These are phyloP conservation scores for Penicillium alfredii DNA, from an alignment of 495 filamentous ascomycete species.

Conservation along the genomic window DNA sequence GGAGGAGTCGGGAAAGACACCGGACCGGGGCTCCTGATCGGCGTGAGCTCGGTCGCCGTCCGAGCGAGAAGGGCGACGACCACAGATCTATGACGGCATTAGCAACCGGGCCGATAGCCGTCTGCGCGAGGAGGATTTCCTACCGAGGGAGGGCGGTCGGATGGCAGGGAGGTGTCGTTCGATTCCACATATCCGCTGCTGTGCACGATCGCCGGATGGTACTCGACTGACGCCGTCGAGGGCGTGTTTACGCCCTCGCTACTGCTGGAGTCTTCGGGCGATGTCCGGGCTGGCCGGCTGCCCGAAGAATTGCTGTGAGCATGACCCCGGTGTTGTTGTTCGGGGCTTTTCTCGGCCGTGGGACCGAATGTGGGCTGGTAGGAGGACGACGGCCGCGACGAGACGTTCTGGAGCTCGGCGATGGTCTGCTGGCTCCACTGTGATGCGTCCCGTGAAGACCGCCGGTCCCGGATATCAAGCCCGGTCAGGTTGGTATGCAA, in stretches of 20 bases:
- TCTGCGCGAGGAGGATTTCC: conserved; percentile 28
- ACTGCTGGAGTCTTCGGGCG: conserved; percentile 67
- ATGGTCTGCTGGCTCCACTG: conserved; percentile 48
- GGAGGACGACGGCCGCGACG: conserved; percentile 38
- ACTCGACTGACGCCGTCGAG: conserved; percentile 54
- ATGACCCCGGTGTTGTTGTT: conserved; percentile 27
- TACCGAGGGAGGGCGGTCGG: conserved; percentile 41
- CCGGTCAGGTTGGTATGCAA: conserved; percentile 68
- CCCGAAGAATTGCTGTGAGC: conserved; percentile 20
- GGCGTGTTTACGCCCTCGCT: conserved; percentile 65
- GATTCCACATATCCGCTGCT: conserved; percentile 57
- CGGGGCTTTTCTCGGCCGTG: conserved; percentile 24
- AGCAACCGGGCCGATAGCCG: conserved; percentile 30
- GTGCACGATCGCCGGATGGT: conserved; percentile 59
- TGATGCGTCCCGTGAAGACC: conserved; percentile 49
- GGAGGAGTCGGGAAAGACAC: conserved; percentile 25
- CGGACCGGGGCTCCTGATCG: conserved; percentile 29
- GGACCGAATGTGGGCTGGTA: conserved; percentile 34
- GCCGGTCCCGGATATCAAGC: conserved; percentile 57
- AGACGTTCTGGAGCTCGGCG: conserved; percentile 36
- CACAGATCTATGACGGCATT: conserved; percentile 40
- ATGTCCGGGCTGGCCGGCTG: conserved; percentile 47
- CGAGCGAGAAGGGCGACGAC: conserved; percentile 29
- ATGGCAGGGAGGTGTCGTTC: conserved; percentile 37
- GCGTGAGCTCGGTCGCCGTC: conserved; percentile 29